Conservation (phyloP, 2,329 filamentous ascomycete genomes). For the Daldinia sp. region DNA sequence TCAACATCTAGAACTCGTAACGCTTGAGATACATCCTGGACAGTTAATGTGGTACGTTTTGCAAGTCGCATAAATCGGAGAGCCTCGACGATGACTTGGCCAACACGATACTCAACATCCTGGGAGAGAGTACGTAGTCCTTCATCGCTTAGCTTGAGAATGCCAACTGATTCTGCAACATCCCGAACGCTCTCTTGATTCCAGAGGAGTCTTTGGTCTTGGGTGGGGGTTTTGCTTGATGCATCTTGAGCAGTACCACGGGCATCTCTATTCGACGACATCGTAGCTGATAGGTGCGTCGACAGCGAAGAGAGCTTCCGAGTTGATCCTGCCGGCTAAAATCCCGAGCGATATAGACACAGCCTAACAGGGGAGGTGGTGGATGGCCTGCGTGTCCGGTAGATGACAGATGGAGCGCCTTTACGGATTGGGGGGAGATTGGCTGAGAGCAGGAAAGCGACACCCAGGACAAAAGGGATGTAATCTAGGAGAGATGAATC, state of each 20-base stretch:
- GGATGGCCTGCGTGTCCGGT: not conserved
- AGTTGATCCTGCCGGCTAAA: not conserved
- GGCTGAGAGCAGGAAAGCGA: not conserved
- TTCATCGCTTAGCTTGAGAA: constrained; percentile 83
- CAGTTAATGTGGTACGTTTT: constrained; percentile 86
- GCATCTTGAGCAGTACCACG: constrained; percentile 46
- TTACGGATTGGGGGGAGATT: not conserved
- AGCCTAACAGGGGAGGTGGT: not conserved
- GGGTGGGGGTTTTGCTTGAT: constrained; percentile 35
- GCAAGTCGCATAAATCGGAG: constrained; percentile 96
- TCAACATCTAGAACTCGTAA: constrained; percentile 90
- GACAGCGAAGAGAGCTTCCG: not conserved
- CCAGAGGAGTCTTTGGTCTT: constrained; percentile 73
- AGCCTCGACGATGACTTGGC: constrained; percentile 92
- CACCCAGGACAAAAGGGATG: not conserved
- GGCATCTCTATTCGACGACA: constrained; percentile 45
- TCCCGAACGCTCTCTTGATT: constrained; percentile 96
- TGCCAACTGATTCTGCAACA: constrained; percentile 95
- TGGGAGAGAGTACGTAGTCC: constrained; percentile 88
- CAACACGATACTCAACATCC: constrained; percentile 94
- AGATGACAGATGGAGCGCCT: not conserved
- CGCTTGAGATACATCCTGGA: constrained; percentile 89
- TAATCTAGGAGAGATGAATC: not conserved
- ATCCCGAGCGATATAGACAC: not conserved
- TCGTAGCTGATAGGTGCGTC: constrained; percentile 15